phyloP scores from a whole-genome alignment of 1,284 basidiomycete genomes.

The Moniliophthora roreri region DNA sequence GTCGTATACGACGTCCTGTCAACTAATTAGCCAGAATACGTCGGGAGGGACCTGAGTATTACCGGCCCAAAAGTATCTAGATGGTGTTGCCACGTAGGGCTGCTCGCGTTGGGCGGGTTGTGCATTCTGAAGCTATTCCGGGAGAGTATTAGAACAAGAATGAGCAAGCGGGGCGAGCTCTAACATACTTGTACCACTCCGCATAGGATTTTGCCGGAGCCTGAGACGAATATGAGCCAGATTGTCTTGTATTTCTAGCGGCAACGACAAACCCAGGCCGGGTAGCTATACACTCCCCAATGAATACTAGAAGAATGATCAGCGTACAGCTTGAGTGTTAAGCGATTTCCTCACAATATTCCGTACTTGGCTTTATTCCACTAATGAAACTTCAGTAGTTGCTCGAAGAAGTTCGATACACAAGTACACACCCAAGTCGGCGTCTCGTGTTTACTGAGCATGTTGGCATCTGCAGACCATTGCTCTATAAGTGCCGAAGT shows the following conservation, averaged over 20 bases:
- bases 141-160: background rate
- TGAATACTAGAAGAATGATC: slow-evolving; percentile 39
- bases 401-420: background rate
- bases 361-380: slow-evolving; percentile 54
- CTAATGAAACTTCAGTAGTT: slow-evolving; percentile 16
- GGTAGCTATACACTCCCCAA: slow-evolving; percentile 58
- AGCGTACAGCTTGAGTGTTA: background rate
- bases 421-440: slow-evolving; percentile 45
- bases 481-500: slow-evolving; percentile 35
- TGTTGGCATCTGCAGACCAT: slow-evolving; percentile 37
- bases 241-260: no score
- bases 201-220: slow-evolving; percentile 42
- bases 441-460: slow-evolving; percentile 45
- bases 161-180: background rate
- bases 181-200: slow-evolving; percentile 54
- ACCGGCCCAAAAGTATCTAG: slow-evolving; percentile 48
- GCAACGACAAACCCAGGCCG: slow-evolving; percentile 39
- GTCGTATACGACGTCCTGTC: slow-evolving; percentile 50
- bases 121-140: slow-evolving; percentile 40
- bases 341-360: slow-evolving; percentile 51
- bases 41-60: slow-evolving; percentile 9
- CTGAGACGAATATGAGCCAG: slow-evolving; percentile 23
- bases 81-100: slow-evolving; percentile 49
- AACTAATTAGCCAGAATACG: background rate
- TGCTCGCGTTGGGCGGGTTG: slow-evolving; percentile 30